A percentile compares a stretch with the other conserved stretches of the same genome.
Evolutionary conservation across 306 rosid genomes (phyloP).

Genomic region (Vicia faba): DNA sequence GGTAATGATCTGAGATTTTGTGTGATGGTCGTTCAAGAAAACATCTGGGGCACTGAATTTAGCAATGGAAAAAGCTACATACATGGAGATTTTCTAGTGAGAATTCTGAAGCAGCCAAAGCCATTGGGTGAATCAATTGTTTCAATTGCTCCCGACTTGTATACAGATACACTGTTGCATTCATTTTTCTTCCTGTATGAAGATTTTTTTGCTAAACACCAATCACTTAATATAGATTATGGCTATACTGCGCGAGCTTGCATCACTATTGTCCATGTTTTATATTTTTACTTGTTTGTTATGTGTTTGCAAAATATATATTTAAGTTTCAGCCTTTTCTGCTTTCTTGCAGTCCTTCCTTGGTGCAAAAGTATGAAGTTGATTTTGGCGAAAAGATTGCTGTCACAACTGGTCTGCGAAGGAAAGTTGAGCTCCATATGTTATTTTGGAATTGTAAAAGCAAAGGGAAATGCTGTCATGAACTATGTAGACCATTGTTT

Average conservation of each 20-base stretch:
- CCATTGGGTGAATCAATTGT: slow-evolving; percentile 17
- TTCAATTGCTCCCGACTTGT: slow-evolving; percentile 24
- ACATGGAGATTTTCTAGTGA: slow-evolving; percentile 28
- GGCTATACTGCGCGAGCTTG: not conserved
- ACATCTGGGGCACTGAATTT: slow-evolving; percentile 23
- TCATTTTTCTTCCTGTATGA: slow-evolving; percentile 19
- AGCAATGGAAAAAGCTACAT: slow-evolving; percentile 15
- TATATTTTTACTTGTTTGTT: not conserved
- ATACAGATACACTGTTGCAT: slow-evolving; percentile 16
- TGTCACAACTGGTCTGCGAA: slow-evolving; percentile 45
- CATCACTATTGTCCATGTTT: slow-evolving; percentile 20
- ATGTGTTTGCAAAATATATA: slow-evolving; percentile 17
- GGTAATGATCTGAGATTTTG: slow-evolving; percentile 23
- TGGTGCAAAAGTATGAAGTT: slow-evolving; percentile 56
- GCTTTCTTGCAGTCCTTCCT: slow-evolving; percentile 69
- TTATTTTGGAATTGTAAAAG: slow-evolving; percentile 52
- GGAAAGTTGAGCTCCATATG: slow-evolving; percentile 46
- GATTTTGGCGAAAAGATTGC: slow-evolving; percentile 44
- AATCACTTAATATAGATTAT: slow-evolving; percentile 12
- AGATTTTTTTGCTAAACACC: slow-evolving; percentile 16
- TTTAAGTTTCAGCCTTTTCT: slow-evolving; percentile 2
- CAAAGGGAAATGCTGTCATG: slow-evolving; percentile 37
- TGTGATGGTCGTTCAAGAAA: slow-evolving; percentile 28
- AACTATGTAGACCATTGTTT: slow-evolving; percentile 45
- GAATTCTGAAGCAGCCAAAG: slow-evolving; percentile 27